phyloP scores from a whole-genome alignment of 768 basidiomycete species.

The Podaxis rugospora region DNA sequence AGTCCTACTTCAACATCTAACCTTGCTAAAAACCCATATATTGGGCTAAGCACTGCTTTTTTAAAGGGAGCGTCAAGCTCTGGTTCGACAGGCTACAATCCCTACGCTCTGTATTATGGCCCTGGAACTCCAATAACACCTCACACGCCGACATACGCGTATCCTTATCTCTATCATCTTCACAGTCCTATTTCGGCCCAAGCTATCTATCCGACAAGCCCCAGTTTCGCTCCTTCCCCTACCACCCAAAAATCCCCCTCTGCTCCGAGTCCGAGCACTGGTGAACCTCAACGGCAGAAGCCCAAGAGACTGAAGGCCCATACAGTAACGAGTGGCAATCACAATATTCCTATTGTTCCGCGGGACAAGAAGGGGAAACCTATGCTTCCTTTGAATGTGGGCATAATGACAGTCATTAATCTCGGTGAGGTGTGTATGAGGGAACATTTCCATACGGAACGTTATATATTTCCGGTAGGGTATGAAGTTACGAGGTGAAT shows the following conservation, averaged over 20 bases:
- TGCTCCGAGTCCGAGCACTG: constrained; percentile 17
- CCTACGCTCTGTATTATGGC: constrained; percentile 38
- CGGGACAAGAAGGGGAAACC: constrained; percentile 69
- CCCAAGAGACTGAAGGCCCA: constrained; percentile 79
- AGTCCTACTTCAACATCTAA: constrained; percentile 14
- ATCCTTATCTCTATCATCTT: constrained; percentile 40
- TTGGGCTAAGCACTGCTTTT: constrained; percentile 27
- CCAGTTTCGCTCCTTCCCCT: constrained; percentile 23
- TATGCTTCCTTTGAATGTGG: constrained; percentile 74
- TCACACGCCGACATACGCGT: constrained; percentile 31
- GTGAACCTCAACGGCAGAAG: constrained; percentile 45
- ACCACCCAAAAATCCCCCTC: constrained; percentile 15
- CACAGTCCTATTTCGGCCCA: constrained; percentile 32
- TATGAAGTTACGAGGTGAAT: constrained; percentile 76
- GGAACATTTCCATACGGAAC: constrained; percentile 82
- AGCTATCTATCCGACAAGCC: constrained; percentile 29
- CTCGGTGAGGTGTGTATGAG: constrained; percentile 77
- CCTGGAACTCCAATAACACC: constrained; percentile 36
- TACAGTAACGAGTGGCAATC: constrained; percentile 73
- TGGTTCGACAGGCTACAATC: constrained; percentile 28
- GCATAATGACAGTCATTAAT: constrained; percentile 79
- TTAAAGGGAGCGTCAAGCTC: constrained; percentile 14
- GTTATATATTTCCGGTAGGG: constrained; percentile 86
- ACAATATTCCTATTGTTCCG: constrained; percentile 75
- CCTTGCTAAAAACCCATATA: constrained; percentile 28